Conservation (phyloP, 176 grass and related monocot genomes). For the Juncus inflexus region DNA sequence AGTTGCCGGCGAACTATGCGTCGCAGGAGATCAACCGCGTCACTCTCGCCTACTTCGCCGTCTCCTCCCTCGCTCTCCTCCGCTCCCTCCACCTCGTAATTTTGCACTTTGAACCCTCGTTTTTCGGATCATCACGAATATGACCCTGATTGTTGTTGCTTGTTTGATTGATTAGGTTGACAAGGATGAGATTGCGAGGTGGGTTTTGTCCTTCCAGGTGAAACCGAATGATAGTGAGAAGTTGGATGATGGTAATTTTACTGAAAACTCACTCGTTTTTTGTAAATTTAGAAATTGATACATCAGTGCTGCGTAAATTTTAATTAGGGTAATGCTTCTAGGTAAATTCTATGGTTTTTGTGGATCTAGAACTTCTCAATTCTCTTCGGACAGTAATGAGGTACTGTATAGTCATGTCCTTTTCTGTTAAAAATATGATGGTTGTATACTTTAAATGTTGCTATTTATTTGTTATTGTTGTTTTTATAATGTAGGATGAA, state of each 20-base stretch:
- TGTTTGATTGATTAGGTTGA: slow-evolving; percentile 46
- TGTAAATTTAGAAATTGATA: slow-evolving; percentile 8
- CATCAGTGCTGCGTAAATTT: neutral
- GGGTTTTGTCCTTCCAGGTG: slow-evolving; percentile 84
- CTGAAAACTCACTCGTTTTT: neutral
- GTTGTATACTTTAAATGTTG: slow-evolving; percentile 14
- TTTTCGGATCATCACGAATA: neutral
- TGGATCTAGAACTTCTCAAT: slow-evolving; percentile 77
- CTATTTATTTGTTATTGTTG: slow-evolving; percentile 4
- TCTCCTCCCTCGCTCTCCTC: slow-evolving; percentile 63
- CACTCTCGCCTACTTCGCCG: slow-evolving; percentile 83
- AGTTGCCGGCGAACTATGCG: slow-evolving; percentile 51
- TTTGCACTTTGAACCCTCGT: neutral
- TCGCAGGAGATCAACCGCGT: slow-evolving; percentile 74
- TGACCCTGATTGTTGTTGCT: too few relatives aligned
- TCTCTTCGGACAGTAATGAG: slow-evolving; percentile 26
- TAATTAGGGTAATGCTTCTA: slow-evolving; percentile 14
- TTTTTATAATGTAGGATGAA: slow-evolving; percentile 40
- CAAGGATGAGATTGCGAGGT: slow-evolving; percentile 55
- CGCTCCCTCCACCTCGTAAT: slow-evolving; percentile 37
- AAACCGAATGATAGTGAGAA: slow-evolving; percentile 37
- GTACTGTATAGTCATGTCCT: neutral
- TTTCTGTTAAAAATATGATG: slow-evolving; percentile 2
- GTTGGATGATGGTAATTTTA: slow-evolving; percentile 44
- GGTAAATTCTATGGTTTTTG: slow-evolving; percentile 81